Conservation (phyloP, 208 protist species). For the Kentomonas sorsogonicus region DNA sequence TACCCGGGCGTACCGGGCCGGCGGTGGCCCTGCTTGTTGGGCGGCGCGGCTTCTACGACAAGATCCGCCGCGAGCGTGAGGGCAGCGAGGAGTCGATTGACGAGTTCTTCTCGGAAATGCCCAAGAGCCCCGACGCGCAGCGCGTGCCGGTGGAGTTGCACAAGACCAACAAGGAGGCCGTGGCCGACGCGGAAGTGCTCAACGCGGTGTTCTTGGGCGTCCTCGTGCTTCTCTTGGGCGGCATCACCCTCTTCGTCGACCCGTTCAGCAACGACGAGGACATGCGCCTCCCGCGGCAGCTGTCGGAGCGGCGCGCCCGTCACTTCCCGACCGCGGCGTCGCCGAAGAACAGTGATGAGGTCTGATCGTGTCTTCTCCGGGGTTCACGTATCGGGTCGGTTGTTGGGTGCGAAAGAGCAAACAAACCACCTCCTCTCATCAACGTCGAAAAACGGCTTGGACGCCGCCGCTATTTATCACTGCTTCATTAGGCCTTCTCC, state of each 20-base stretch:
- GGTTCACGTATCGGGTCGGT: too few species aligned
- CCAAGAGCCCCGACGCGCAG: constrained; percentile 25
- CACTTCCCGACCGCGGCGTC: too few species aligned
- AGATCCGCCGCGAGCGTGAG: constrained; percentile 28
- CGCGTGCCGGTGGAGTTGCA: constrained; percentile 33
- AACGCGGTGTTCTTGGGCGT: constrained; percentile 16
- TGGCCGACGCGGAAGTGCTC: constrained; percentile 24
- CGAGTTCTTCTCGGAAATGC: constrained; percentile 39
- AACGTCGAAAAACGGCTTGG: too few species aligned
- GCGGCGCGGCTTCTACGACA: constrained; percentile 26
- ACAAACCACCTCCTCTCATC: too few species aligned
- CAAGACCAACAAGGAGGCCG: constrained; percentile 19
- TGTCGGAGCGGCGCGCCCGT: too few species aligned
- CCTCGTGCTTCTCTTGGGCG: background rate
- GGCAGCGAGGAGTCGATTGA: constrained; percentile 20
- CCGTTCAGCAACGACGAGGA: constrained; percentile 19
- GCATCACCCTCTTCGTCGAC: constrained; percentile 17
- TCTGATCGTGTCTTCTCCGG: too few species aligned
- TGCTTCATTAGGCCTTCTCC: too few species aligned
- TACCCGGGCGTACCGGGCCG: too few species aligned
- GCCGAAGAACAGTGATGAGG: too few species aligned
- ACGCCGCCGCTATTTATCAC: too few species aligned
- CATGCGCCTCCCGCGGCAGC: background rate
- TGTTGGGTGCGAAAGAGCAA: too few species aligned
- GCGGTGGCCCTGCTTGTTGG: background rate